Evolutionary conservation across 2,329 filamentous ascomycete species (phyloP), one percentile per base, ranked within the genome.

Genomic region (Paracoccidioides brasiliensis): DNA sequence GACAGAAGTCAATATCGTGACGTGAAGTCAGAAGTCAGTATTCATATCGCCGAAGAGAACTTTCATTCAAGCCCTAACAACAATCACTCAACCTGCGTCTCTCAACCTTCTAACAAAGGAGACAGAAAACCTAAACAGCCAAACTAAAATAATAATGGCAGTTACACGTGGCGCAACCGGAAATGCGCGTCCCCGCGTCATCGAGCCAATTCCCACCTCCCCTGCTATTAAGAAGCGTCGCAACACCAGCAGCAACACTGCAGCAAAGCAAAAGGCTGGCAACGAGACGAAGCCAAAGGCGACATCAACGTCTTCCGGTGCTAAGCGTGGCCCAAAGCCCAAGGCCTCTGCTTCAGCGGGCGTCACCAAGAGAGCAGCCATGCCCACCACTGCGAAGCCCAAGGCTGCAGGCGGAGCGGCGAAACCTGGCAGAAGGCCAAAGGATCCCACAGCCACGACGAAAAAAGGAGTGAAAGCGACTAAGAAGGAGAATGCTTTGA

Each of bases 81-180:
- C n/a, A n/a, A n/a, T n/a, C n/a, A n/a, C n/a, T n/a, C n/a, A n/a
- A n/a, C n/a, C n/a, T n/a, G n/a, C n/a, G n/a, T n/a, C n/a, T n/a
- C n/a, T n/a, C n/a, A n/a, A n/a, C n/a, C n/a, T 14, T 45, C 3
- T 30, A 32, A 45, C 14, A 41, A 41, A 41, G n/a, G n/a, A 9
- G n/a, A 41, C n/a, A 41, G n/a, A 41, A n/a, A 6, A 41, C 9
- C 9, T 5, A 5, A 37, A 37, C 9, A 37, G 35, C 9, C 9
- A 37, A 37, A 37, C 5, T 14, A 45, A 22, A 4, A 32, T 14
- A 49, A 35, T 4, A 12, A 55, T 55, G 54, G 54, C 54, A 43
- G 22, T 55, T 15, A 55, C 54, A 40, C 54, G 54, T 35, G 46
- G 46, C 32, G 28, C 54, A 52, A 52, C 54, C 30, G 54, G 54